Percentiles rank a stretch among this genome's conserved stretches.
These are phyloP conservation scores for Cetraspora pellucida DNA, from an alignment of 192 early-diverging fungal genomes.

Conservation along the genomic window DNA sequence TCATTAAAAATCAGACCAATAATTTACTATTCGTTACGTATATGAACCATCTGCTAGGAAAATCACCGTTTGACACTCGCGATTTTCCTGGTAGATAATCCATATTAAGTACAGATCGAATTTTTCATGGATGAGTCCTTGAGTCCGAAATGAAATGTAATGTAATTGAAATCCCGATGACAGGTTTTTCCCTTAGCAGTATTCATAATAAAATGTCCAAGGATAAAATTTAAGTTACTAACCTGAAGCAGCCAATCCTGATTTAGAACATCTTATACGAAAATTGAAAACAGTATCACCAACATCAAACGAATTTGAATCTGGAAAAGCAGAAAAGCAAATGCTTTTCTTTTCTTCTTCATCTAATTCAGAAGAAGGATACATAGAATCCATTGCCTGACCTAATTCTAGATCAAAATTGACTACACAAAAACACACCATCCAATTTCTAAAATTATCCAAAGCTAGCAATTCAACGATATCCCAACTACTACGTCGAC, in stretches of 20 bases:
- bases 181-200: too few relatives aligned
- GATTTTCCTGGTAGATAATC: too few relatives aligned
- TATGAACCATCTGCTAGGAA: too few relatives aligned
- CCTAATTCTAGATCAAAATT: constrained; percentile 86
- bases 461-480: constrained; percentile 48
- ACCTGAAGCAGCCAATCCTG: constrained; percentile 56
- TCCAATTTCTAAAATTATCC: constrained; percentile 62
- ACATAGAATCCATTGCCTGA: constrained; percentile 71
- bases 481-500: constrained; percentile 43
- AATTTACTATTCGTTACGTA: too few relatives aligned
- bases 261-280: constrained; percentile 63
- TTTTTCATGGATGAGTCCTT: too few relatives aligned
- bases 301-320: constrained; percentile 75
- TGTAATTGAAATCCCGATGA: too few relatives aligned
- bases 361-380: constrained; percentile 70
- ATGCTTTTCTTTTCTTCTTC: constrained; percentile 73
- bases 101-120: too few relatives aligned
- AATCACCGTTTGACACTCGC: too few relatives aligned
- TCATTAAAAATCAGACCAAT: too few relatives aligned
- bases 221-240: constrained; percentile 13
- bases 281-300: constrained; percentile 76
- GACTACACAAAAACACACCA: constrained; percentile 73
- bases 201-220: too few relatives aligned
- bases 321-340: constrained; percentile 77
- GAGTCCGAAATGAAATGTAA: too few relatives aligned